Conservation (phyloP, 495 filamentous ascomycete genomes). For the Daldinia vernicosa region DNA sequence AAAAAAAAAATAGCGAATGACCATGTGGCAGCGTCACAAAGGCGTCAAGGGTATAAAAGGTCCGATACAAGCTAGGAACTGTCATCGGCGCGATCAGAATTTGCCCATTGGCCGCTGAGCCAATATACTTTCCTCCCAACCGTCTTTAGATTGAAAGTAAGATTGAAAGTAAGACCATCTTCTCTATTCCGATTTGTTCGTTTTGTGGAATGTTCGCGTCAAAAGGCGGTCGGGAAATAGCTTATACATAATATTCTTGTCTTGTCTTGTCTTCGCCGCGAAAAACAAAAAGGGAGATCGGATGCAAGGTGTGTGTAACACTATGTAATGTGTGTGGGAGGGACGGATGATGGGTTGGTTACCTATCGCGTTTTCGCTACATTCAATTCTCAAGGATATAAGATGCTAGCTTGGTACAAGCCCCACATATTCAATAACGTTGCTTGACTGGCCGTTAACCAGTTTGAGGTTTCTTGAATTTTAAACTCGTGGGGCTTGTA, state of each 20-base stretch:
- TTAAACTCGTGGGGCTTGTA: no score
- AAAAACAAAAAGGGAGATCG: no score
- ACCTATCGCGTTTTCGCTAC: no score
- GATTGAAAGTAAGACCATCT: background rate
- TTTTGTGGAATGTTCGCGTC: background rate
- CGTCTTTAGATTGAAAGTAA: background rate
- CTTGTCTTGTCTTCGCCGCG: background rate
- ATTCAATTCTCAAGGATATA: no score
- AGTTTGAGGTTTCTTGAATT: no score
- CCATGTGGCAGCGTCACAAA: constrained; percentile 11
- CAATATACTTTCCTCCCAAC: constrained; percentile 8
- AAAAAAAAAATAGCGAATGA: constrained; percentile 4
- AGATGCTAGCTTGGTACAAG: no score
- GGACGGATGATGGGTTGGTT: background rate
- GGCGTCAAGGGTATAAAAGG: constrained; percentile 9
- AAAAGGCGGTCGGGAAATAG: constrained; percentile 5
- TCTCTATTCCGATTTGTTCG: background rate
- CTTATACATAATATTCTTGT: background rate
- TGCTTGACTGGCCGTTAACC: no score
- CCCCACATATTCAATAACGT: no score
- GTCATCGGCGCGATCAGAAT: constrained; percentile 26
- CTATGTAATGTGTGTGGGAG: no score
- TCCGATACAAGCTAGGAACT: constrained; percentile 33
- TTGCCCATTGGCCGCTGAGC: constrained; percentile 21
- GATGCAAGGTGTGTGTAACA: no score